These are phyloP conservation scores for Chaetomium olivaceum DNA, from an alignment of 2,329 filamentous ascomycete species.

Conservation along the genomic window DNA sequence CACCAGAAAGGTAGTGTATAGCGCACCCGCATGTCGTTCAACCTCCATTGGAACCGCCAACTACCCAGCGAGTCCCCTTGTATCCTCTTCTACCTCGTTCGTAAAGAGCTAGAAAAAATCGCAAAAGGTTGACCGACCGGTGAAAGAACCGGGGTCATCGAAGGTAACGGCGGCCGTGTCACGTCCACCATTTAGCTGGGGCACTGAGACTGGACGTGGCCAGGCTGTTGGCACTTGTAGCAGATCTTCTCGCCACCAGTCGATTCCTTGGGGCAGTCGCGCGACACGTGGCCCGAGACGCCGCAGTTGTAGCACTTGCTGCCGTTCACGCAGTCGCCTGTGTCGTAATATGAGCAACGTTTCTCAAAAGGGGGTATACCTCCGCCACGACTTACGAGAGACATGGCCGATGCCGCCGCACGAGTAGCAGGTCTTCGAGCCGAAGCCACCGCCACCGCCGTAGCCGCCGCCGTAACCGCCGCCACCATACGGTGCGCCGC, in stretches of 20 bases:
- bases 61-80: constrained; percentile 21
- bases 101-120: constrained; percentile 26
- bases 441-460: constrained; percentile 50
- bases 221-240: constrained; percentile 87
- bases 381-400: constrained; percentile 63
- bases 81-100: constrained; percentile 28
- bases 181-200: constrained; percentile 59
- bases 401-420: constrained; percentile 97
- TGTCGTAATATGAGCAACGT: constrained; percentile 20
- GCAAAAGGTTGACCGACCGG: constrained; percentile 26
- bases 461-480: constrained; percentile 48
- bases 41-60: constrained; percentile 27
- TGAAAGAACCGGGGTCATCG: constrained; percentile 29
- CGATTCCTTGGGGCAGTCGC: constrained; percentile 93
- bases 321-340: constrained; percentile 91
- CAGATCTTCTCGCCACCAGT: constrained; percentile 89
- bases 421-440: constrained; percentile 87
- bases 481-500: constrained; percentile 47
- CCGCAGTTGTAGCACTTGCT: constrained; percentile 99
- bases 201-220: constrained; percentile 93
- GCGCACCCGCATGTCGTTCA: constrained; percentile 34
- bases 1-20: constrained; percentile 36
- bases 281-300: constrained; percentile 91
- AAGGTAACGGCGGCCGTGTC: constrained; percentile 27
- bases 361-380: neutral